Conservation (phyloP, 768 basidiomycete species). For the Phylloporus sp. region DNA sequence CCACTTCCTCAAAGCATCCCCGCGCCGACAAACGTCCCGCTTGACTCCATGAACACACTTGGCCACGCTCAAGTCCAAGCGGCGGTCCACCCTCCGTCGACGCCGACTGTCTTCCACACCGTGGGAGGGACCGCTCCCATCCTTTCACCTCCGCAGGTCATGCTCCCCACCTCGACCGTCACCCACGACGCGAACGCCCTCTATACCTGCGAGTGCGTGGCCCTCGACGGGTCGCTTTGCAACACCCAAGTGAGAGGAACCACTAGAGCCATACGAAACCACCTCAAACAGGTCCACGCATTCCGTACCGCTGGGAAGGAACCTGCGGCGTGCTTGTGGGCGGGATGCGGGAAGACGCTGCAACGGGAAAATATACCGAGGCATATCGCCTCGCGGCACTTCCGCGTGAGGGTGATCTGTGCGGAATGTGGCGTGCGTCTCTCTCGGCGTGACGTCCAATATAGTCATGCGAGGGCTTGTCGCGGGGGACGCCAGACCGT, state of each 20-base stretch:
- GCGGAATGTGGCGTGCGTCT: constrained; percentile 7
- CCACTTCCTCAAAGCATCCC: neutral
- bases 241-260: neutral
- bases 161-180: neutral
- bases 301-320: constrained; percentile 10
- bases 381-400: constrained; percentile 16
- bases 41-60: neutral
- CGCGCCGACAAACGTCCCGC: neutral
- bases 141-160: neutral
- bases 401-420: constrained; percentile 11
- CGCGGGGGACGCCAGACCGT: neutral
- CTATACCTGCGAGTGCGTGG: constrained; percentile 5
- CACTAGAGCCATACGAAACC: constrained; percentile 8
- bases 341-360: constrained; percentile 1
- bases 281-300: constrained; percentile 9
- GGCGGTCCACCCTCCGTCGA: neutral
- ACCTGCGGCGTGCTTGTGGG: constrained; percentile 5
- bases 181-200: neutral
- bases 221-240: constrained; percentile 3
- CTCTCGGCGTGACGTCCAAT: constrained; percentile 20
- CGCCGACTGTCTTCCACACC: neutral
- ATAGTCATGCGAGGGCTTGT: constrained; percentile 13
- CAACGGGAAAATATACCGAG: constrained; percentile 18
- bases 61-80: neutral
- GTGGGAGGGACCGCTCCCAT: neutral